Percentiles rank a stretch among this genome's conserved stretches.
phyloP scores from a whole-genome alignment of 2,329 filamentous ascomycete species.

The Botrytis cinerea region DNA sequence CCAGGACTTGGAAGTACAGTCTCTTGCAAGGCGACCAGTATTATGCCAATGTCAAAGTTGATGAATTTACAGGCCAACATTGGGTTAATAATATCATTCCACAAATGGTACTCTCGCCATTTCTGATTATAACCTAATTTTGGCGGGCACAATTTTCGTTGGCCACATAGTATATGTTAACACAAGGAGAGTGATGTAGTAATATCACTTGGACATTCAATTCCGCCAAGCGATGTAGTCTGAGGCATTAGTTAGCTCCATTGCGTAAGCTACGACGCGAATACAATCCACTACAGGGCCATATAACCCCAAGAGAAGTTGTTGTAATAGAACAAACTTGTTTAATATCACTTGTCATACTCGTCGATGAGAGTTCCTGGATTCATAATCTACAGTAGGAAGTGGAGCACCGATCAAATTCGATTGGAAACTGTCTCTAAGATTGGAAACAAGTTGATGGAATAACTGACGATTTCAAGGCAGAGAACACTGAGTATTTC shows the following conservation, averaged over 20 bases:
- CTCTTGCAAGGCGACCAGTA: neutral
- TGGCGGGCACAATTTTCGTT: too few relatives aligned
- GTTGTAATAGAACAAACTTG: neutral
- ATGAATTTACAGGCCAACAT: neutral
- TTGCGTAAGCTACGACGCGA: neutral
- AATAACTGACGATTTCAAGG: accelerated
- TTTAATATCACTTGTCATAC: neutral
- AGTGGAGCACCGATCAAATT: neutral
- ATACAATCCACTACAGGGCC: neutral
- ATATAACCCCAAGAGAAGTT: neutral
- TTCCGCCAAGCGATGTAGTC: neutral
- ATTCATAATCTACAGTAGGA: neutral
- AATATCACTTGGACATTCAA: neutral
- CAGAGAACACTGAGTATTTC: neutral
- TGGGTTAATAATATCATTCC: neutral
- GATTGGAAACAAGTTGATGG: neutral
- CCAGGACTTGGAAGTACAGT: neutral
- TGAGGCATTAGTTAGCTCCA: neutral
- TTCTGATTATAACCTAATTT: too few relatives aligned
- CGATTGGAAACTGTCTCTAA: neutral
- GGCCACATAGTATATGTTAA: too few relatives aligned
- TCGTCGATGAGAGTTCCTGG: neutral
- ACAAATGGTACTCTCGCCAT: too few relatives aligned
- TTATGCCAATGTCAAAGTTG: neutral
- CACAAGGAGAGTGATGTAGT: neutral